Base-by-base conservation (phyloP, 2,329 filamentous ascomycete genomes). In the Penicillium concentricum region DNA sequence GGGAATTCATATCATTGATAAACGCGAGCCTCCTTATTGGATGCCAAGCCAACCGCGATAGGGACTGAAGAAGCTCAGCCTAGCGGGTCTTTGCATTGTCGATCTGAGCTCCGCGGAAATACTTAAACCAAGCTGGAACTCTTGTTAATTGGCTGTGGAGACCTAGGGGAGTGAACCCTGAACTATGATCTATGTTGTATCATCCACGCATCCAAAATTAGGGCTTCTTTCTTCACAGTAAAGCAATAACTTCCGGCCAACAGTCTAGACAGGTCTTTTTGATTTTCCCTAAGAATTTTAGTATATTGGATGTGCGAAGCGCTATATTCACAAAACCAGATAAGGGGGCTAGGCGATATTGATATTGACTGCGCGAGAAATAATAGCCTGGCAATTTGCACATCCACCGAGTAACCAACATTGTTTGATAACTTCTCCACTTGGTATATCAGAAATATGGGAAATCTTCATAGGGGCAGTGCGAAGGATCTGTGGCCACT, bases 11-110 rank as follows among this genome's bases (percentile, higher is more conserved):
- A 24, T 30, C 37, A 30, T 60, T 63, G 67, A 69, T 69, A 67
- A 67, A 60, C 61, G n/a, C 24, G 20, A 18, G 56, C 39, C 26
- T 32, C 59, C 59, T 63, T 51, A 69, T 69, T 68, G 67, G 67
- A 57, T 44, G 45, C 35, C 18, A 18, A 34, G 18, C 16, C 9
- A 34, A 12, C 37, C 4, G 52, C 55, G 61, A 65, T 61, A 65
- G 62, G 46, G 28, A 60, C 30, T 22, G 42, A 53, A 39, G 24
- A 24, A 49, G 15, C 35, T 50, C 50, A 20, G 41, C 49, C 34
- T 10, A 1, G 56, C 58, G 54, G 57, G 49, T 58, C 54, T 32
- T 12, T 13, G 18, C 4, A 41, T 20, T 18, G 41, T 56, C 42
- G 43, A 55, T 61, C 48, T 51, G 16, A 56, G 10, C 57, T 65